These are phyloP conservation scores for Gloeopeniophorella convolvens DNA, from an alignment of 768 basidiomycete genomes.

Conservation along the genomic window DNA sequence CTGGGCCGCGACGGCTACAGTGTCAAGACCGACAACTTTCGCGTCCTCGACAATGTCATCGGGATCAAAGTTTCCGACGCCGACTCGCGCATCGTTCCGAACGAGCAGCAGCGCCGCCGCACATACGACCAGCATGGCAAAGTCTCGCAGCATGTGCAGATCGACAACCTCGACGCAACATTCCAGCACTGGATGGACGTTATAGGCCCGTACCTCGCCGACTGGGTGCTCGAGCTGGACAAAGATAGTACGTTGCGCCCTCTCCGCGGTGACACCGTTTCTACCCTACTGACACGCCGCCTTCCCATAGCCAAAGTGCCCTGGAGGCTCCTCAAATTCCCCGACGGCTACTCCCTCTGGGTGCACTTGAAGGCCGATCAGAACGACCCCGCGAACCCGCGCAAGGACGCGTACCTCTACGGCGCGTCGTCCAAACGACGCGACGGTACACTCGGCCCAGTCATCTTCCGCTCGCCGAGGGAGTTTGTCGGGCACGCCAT, in stretches of 20 bases:
- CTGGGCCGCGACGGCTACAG: not conserved
- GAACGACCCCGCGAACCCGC: slow-evolving; percentile 6
- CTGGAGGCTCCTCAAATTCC: slow-evolving; percentile 8
- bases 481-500: slow-evolving; percentile 20
- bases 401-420: slow-evolving; percentile 8
- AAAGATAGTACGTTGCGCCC: not conserved
- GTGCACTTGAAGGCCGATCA: not conserved
- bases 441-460: not conserved
- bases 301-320: rapidly evolving
- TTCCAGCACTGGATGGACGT: not conserved
- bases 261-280: not conserved
- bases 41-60: not conserved
- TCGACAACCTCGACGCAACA: rapidly evolving
- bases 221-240: slow-evolving; percentile 5
- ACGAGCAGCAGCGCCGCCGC: not conserved
- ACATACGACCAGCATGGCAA: not conserved
- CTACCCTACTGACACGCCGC: not conserved
- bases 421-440: not conserved
- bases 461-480: slow-evolving; percentile 15
- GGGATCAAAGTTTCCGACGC: slow-evolving; percentile 8
- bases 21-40: not conserved
- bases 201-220: slow-evolving; percentile 8
- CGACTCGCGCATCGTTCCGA: not conserved
- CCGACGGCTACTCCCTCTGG: slow-evolving; percentile 10
- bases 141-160: not conserved